Conservation (phyloP, 1,284 basidiomycete genomes). For the Cutaneotrichosporon sp. region DNA sequence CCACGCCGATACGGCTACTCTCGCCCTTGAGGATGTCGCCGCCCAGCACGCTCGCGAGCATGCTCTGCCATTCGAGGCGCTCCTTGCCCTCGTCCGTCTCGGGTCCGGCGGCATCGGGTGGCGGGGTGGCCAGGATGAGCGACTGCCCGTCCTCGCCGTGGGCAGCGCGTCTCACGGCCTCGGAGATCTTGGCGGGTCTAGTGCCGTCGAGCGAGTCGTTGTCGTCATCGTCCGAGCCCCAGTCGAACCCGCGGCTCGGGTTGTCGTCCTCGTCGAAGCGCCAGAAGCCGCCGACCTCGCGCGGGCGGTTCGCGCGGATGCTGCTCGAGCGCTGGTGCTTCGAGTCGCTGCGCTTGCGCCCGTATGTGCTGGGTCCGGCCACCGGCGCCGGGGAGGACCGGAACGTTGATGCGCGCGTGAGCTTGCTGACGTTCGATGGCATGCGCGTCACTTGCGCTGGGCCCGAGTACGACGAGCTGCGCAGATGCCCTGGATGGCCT, state of each 20-base stretch:
- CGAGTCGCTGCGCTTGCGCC: background rate
- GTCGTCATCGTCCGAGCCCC: conserved; percentile 28
- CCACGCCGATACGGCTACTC: conserved; percentile 78
- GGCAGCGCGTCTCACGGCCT: conserved; percentile 18
- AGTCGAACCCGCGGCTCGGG: conserved; percentile 25
- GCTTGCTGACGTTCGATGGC: conserved; percentile 12
- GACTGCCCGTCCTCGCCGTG: conserved; percentile 18
- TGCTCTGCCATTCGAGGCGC: conserved; percentile 89
- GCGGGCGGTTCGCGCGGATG: background rate
- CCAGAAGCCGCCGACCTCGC: background rate
- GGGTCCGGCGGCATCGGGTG: conserved; percentile 20
- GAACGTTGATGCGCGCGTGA: conserved; percentile 22
- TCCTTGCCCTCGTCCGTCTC: conserved; percentile 66
- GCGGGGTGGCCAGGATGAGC: conserved; percentile 22
- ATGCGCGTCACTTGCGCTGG: conserved; percentile 15
- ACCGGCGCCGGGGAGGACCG: background rate
- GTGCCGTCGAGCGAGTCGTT: conserved; percentile 20
- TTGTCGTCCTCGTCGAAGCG: conserved; percentile 26
- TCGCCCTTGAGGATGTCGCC: conserved; percentile 93
- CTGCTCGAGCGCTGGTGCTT: conserved; percentile 4
- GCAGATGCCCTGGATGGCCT: conserved; percentile 15
- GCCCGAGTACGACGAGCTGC: conserved; percentile 26
- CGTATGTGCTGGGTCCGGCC: background rate
- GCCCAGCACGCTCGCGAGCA: conserved; percentile 86
- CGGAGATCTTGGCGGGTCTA: conserved; percentile 18